Conservation (phyloP, 1,284 basidiomycete species). For the Stereum hirsutum region DNA sequence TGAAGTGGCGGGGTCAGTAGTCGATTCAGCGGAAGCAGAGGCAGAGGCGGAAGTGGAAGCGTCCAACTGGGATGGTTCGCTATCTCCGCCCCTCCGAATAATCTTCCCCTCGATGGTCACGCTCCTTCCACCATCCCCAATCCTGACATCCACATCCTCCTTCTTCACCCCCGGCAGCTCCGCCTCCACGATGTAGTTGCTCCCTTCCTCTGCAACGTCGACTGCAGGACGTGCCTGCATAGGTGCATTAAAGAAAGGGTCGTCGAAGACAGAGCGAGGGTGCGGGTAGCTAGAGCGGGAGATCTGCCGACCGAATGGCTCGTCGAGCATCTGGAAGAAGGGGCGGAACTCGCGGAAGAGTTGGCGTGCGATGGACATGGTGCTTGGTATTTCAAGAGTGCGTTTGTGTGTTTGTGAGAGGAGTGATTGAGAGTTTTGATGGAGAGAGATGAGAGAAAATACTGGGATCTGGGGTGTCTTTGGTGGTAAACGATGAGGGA, state of each 20-base stretch:
- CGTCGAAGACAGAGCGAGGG: constrained; percentile 32
- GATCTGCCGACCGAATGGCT: constrained; percentile 42
- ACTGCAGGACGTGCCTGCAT: constrained; percentile 39
- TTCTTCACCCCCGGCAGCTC: constrained; percentile 74
- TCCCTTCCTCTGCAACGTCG: constrained; percentile 57
- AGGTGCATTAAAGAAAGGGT: constrained; percentile 36
- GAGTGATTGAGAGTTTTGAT: no score
- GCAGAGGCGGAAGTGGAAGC: neutral
- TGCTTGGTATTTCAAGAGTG: no score
- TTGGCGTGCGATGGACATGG: constrained; percentile 58
- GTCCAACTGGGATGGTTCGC: constrained; percentile 2
- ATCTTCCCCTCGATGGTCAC: constrained; percentile 65
- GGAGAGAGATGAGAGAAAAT: no score
- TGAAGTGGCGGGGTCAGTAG: no score
- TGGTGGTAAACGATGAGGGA: no score
- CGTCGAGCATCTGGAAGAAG: constrained; percentile 63
- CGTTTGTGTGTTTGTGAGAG: no score
- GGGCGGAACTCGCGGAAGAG: constrained; percentile 67
- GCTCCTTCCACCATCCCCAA: constrained; percentile 61
- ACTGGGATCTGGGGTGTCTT: no score
- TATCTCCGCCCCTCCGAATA: constrained; percentile 16
- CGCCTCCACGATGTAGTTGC: constrained; percentile 61
- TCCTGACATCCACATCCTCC: constrained; percentile 62
- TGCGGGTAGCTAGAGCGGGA: constrained; percentile 19
- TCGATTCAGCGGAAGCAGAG: neutral